These are phyloP conservation scores for Aspergillus aculeatinus DNA, from an alignment of 2,329 filamentous ascomycete genomes.

Conservation along the genomic window DNA sequence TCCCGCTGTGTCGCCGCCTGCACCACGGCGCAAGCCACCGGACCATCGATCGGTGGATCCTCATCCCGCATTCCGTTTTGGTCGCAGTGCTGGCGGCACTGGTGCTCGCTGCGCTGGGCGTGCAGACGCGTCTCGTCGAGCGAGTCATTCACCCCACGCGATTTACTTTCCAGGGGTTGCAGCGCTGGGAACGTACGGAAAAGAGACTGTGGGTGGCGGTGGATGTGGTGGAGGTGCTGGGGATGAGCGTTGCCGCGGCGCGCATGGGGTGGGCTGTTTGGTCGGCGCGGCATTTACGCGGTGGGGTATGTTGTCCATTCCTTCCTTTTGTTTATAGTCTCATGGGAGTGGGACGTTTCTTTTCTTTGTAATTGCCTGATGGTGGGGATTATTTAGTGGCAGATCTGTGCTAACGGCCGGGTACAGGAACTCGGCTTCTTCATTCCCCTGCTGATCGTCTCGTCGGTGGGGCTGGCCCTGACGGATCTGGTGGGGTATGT, in stretches of 20 bases:
- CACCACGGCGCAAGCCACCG: slow-evolving; percentile 7
- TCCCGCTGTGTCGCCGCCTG: slow-evolving; percentile 17
- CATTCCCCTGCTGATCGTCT: slow-evolving; percentile 6
- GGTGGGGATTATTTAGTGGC: no score
- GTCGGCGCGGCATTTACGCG: slow-evolving; percentile 1
- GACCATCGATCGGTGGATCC: not conserved
- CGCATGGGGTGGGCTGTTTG: slow-evolving; percentile 12
- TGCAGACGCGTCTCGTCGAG: slow-evolving; percentile 7
- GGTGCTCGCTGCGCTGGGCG: slow-evolving; percentile 9
- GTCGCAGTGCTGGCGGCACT: slow-evolving; percentile 11
- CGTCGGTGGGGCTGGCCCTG: slow-evolving; percentile 7
- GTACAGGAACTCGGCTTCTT: slow-evolving; percentile 5
- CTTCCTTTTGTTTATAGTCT: no score
- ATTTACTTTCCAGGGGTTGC: not conserved
- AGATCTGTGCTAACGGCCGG: no score
- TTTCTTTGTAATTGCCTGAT: no score
- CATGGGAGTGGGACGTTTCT: no score
- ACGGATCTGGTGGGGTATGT: slow-evolving; percentile 11
- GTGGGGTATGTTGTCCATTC: slow-evolving; percentile 8
- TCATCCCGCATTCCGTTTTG: slow-evolving; percentile 6
- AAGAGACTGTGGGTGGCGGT: slow-evolving; percentile 7
- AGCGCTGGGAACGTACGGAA: not conserved
- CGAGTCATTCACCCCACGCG: not conserved
- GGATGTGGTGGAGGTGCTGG: slow-evolving; percentile 13
- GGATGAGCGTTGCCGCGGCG: slow-evolving; percentile 8